Evolutionary conservation across 352 stramenopile genomes (phyloP).

Genomic region (Phytophthora aleatoria): DNA sequence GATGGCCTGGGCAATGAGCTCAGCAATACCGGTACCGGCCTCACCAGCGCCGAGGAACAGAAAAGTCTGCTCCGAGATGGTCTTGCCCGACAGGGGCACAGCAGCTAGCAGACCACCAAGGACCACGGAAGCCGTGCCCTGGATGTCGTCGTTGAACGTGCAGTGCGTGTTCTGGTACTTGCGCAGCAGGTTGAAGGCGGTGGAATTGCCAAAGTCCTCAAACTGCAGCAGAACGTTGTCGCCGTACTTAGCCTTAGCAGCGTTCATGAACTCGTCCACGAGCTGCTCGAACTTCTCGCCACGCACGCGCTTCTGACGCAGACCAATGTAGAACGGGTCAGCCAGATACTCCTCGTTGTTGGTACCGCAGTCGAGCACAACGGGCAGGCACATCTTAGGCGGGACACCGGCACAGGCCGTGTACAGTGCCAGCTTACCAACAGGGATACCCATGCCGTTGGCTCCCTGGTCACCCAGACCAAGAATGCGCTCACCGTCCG

Average conservation of each 20-base stretch:
- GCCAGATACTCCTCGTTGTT: conserved; percentile 94
- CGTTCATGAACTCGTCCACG: conserved; percentile 97
- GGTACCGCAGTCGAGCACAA: conserved; percentile 95
- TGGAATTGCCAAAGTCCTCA: conserved; percentile 90
- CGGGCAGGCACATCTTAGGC: conserved; percentile 92
- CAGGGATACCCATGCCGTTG: conserved; percentile 92
- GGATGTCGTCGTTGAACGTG: conserved; percentile 98
- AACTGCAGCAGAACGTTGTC: conserved; percentile 86
- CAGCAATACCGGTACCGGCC: conserved; percentile 94
- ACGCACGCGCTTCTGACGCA: conserved; percentile 88
- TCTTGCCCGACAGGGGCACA: conserved; percentile 71
- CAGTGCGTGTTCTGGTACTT: conserved; percentile 87
- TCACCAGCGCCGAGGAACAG: conserved; percentile 95
- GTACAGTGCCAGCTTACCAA: conserved; percentile 96
- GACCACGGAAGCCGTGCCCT: conserved; percentile 85
- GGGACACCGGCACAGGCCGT: conserved; percentile 94
- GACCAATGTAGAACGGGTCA: conserved; percentile 95
- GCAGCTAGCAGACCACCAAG: conserved; percentile 80
- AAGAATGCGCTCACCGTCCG: conserved; percentile 95
- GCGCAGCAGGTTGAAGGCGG: conserved; percentile 83
- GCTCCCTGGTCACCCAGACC: conserved; percentile 95
- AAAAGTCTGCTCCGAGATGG: conserved; percentile 93
- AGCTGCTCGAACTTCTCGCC: conserved; percentile 93
- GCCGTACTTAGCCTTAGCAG: conserved; percentile 90
- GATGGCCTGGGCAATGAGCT: conserved; percentile 93